Base-by-base conservation (phyloP, 805 yeast genomes). In the Candida schatavii region DNA sequence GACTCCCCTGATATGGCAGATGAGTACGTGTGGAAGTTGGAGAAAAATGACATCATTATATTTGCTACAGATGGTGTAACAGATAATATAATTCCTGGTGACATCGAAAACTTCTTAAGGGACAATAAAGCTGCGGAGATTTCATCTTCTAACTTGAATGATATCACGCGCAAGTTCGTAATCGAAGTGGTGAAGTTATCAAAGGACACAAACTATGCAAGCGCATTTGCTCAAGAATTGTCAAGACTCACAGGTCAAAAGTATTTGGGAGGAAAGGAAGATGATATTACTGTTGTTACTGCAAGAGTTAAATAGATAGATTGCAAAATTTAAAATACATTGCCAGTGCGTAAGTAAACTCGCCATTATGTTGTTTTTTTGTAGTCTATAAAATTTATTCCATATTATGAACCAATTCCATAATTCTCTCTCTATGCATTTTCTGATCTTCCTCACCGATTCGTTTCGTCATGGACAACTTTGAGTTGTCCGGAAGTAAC, bases 31-130 rank as follows among this genome's bases (percentile, higher is more conserved):
- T 84, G 85, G 70, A 75, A 85, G 48, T 67, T 91, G 32, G 57
- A 80, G 53, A 76, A 76, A 40, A 80, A 82, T 38, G 99, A 91
- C 59, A 66, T 93, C 15, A 77, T 91, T 3, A 59, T 93, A 39
- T 82, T 91, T 56, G 95, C 95, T 31, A 88, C 97, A 0, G 99
- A 91, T 64, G 99, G 99, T 23, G 84, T 91, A 37, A 81, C 87
- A 22, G 99, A 91, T 61, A 91, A 91, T 59, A 77, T 91, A 29
- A 73, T 78, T 13, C 71, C 83, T 1, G 77, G 78, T 35, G 96
- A 88, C 54, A 81, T 88, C 39, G 88, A 80, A 55, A 56, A 77
- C 14, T 85, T 76, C 48, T 72, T 90, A 44, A 75, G 73, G 35
- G 90, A 87, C 51, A 66, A 64, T 39, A 59, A 77, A 51, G 63